These are phyloP conservation scores for Rhynchospora breviuscula DNA, from an alignment of 176 grass and related monocot species.

Conservation along the genomic window DNA sequence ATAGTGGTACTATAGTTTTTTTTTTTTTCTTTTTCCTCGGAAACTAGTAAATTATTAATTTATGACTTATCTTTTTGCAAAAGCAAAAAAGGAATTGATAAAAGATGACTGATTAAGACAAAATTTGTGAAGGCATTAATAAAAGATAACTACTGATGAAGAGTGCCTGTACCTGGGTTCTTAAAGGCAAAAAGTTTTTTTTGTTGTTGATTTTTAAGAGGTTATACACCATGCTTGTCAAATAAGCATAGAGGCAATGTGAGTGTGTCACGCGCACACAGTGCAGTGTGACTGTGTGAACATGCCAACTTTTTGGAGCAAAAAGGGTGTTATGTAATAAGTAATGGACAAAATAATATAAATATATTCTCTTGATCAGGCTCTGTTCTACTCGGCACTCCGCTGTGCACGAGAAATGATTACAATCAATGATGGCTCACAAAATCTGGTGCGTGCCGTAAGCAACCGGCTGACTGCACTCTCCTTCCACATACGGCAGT, in stretches of 20 bases:
- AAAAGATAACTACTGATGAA: neutral
- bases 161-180: neutral
- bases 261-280: neutral
- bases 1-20: neutral
- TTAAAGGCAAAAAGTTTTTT: neutral
- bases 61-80: neutral
- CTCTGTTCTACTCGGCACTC: conserved; percentile 82
- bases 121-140: neutral
- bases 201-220: neutral
- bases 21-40: neutral
- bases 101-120: neutral
- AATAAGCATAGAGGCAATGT: neutral
- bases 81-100: neutral
- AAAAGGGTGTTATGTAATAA: neutral
- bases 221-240: neutral
- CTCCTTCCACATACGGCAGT: conserved; percentile 84
- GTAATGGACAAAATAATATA: neutral
- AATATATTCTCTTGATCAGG: conserved; percentile 42
- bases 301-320: neutral
- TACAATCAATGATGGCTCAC: conserved; percentile 49
- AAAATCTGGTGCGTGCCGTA: conserved; percentile 58
- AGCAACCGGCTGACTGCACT: conserved; percentile 71
- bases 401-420: conserved; percentile 80
- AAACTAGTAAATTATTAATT: conserved; percentile 7
- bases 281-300: no score